Evolutionary conservation across 306 rosid species (phyloP).

Genomic region (Arachis stenosperma): DNA sequence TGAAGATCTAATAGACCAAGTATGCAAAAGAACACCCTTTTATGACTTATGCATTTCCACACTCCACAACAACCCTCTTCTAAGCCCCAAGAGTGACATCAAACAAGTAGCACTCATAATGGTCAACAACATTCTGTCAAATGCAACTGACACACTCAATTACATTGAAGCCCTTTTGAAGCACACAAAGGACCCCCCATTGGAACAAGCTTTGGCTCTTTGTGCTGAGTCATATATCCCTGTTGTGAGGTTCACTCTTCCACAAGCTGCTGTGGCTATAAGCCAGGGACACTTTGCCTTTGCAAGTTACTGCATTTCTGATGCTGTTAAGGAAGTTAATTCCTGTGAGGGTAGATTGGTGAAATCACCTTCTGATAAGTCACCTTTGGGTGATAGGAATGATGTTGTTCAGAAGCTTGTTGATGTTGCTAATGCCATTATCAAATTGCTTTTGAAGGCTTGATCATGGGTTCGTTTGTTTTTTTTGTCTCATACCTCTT

Average conservation of each 20-base stretch:
- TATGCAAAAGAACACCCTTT: slow-evolving; percentile 57
- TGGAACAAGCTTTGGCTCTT: slow-evolving; percentile 63
- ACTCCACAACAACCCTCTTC: slow-evolving; percentile 47
- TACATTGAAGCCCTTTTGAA: slow-evolving; percentile 50
- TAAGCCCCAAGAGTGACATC: slow-evolving; percentile 45
- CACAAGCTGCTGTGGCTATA: slow-evolving; percentile 71
- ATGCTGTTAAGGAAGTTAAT: slow-evolving; percentile 56
- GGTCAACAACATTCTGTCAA: slow-evolving; percentile 44
- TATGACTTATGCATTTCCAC: slow-evolving; percentile 49
- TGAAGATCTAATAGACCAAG: slow-evolving; percentile 32
- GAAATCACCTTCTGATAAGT: background rate
- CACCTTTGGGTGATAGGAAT: slow-evolving; percentile 54
- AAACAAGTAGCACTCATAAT: slow-evolving; percentile 39
- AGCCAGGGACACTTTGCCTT: slow-evolving; percentile 55
- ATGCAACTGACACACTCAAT: slow-evolving; percentile 42
- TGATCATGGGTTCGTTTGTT: slow-evolving; percentile 14
- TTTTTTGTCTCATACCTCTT: background rate
- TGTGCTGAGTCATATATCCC: slow-evolving; percentile 84
- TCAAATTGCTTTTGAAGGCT: slow-evolving; percentile 43
- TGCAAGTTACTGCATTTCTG: slow-evolving; percentile 62
- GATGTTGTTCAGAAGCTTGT: slow-evolving; percentile 53
- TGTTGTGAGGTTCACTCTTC: slow-evolving; percentile 66
- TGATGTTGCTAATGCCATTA: slow-evolving; percentile 54
- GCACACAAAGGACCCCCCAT: slow-evolving; percentile 33
- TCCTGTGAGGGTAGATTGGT: slow-evolving; percentile 56